Conservation (phyloP, 345 rosid genomes). For the Isatis tinctoria region DNA sequence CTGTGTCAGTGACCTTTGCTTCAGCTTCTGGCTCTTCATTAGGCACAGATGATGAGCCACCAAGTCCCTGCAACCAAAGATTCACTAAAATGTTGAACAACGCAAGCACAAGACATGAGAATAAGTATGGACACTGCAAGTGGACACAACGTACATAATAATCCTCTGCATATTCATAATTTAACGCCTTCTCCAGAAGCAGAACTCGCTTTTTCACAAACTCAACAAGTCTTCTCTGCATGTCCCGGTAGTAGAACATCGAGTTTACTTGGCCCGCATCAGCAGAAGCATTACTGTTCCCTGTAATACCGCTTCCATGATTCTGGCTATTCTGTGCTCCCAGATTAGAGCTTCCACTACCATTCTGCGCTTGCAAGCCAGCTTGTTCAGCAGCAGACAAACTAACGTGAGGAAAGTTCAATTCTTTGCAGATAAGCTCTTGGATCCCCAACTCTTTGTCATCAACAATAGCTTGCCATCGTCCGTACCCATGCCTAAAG, state of each 20-base stretch:
- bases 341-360: constrained; percentile 39
- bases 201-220: constrained; percentile 93
- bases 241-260: constrained; percentile 72
- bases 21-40: constrained; percentile 55
- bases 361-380: constrained; percentile 61
- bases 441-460: constrained; percentile 86
- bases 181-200: constrained; percentile 81
- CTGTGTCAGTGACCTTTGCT: constrained; percentile 30
- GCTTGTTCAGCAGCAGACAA: constrained; percentile 66
- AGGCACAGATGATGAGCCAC: constrained; percentile 31
- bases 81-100: constrained; percentile 2
- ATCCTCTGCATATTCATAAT: constrained; percentile 63
- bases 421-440: constrained; percentile 83
- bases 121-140: neutral
- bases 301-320: constrained; percentile 46
- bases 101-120: neutral
- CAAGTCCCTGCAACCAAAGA: constrained; percentile 47
- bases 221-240: constrained; percentile 91
- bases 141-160: constrained; percentile 49
- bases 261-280: constrained; percentile 49
- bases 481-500: constrained; percentile 95
- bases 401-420: constrained; percentile 73
- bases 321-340: constrained; percentile 53
- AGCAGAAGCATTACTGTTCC: constrained; percentile 37
- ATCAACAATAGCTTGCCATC: constrained; percentile 99